Percentiles rank a stretch among this genome's conserved stretches.
phyloP scores from a whole-genome alignment of 2,329 filamentous ascomycete genomes.

The Phoma herbarum region DNA sequence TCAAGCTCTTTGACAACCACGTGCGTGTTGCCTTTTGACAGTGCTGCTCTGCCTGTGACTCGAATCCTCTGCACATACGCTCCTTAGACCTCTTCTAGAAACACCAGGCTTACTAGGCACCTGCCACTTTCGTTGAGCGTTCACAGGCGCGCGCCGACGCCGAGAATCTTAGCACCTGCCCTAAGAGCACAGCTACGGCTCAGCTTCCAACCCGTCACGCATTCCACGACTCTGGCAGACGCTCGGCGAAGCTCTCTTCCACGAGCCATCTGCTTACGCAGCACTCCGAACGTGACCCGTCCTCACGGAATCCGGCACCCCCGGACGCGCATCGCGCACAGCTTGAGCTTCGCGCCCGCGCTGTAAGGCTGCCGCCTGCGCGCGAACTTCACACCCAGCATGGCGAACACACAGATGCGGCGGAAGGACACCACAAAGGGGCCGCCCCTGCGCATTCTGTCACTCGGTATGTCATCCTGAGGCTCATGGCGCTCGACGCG shows the following conservation, averaged over 20 bases:
- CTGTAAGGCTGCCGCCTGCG: constrained; percentile 23
- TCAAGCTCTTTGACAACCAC: constrained; percentile 18
- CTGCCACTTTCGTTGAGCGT: constrained; percentile 32
- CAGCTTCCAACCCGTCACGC: constrained; percentile 20
- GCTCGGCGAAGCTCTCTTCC: constrained; percentile 7
- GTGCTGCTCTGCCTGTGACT: constrained; percentile 8
- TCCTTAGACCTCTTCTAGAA: constrained; percentile 17
- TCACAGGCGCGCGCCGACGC: constrained; percentile 37
- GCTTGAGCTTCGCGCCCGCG: constrained; percentile 7
- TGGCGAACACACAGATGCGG: constrained; percentile 62
- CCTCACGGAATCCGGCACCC: constrained; percentile 12
- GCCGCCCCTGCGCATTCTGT: constrained; percentile 89
- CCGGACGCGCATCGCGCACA: constrained; percentile 13
- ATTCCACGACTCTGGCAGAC: constrained; percentile 25
- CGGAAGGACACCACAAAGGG: constrained; percentile 96
- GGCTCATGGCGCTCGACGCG: background rate
- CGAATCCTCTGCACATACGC: constrained; percentile 5
- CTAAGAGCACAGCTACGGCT: constrained; percentile 3
- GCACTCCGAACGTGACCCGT: constrained; percentile 10
- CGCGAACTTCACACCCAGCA: constrained; percentile 29
- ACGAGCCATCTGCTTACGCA: no score
- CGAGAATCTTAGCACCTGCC: constrained; percentile 31
- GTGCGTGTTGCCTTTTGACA: constrained; percentile 10
- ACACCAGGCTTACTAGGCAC: constrained; percentile 6
- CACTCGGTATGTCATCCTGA: constrained; percentile 71